Evolutionary conservation across 768 basidiomycete genomes (phyloP), one percentile per base, ranked within the genome.

Genomic region (Phanerodontia chrysosporium): DNA sequence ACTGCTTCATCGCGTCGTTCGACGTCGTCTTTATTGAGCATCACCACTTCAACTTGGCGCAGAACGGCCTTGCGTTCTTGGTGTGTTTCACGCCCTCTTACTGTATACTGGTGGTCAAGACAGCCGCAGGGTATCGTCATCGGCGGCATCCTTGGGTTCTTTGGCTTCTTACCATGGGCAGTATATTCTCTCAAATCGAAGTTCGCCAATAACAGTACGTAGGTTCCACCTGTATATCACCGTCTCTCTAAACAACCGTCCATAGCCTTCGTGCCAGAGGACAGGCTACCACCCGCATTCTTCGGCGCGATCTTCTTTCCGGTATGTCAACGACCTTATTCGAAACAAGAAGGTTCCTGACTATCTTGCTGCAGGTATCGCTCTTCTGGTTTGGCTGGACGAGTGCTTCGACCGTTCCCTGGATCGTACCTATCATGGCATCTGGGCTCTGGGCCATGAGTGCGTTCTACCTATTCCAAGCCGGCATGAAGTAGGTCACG

Each of bases 381-480:
- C 69, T 71, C 55, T 74, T 79, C 66, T 76, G 73, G 74, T 68
- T 80, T 10, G 76, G 74, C 13, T 86, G 84, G 84, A 80, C 80
- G 0, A 83, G 83, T 4, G 65, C 79, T 42, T 56, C 74, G 5
- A 73, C 70, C 52, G 68, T 86, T 21, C 83, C 80, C 24, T 85
- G 84, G 84, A 81, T 80, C 62, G 82, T 83, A 14, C 82, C 60
- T 22, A 57, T 61, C 55, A 44, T 61, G 18, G 60, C 36, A 1
- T 55, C 83, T 2, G 82, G 67, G 4, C 64, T 84, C 18, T 79
- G 78, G 64, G 80, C 80, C 14, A 75, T 84, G 21, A 56, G 78
- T 30, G 68, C 81, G 8, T 85, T 85, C 71, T 67, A 83, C 67
- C 81, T 83, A 14, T 61, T 61, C 49, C 55, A 61, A 44, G 46